Conservation (phyloP, 1,284 basidiomycete genomes). For the Pholiota adiposa region DNA sequence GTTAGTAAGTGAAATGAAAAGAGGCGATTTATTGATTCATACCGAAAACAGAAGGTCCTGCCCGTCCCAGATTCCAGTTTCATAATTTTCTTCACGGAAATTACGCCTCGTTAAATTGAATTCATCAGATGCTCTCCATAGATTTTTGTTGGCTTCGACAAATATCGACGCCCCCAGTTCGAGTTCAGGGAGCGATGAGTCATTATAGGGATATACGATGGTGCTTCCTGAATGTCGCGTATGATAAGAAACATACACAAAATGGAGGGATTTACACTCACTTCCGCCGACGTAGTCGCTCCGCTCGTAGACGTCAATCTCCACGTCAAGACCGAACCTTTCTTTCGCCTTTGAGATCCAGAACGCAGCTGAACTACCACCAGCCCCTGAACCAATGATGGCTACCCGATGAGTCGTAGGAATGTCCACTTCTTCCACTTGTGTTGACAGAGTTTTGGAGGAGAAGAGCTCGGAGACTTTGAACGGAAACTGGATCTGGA, state of each 20-base stretch:
- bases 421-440: conserved; percentile 22
- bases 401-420: conserved; percentile 58
- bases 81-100: conserved; percentile 56
- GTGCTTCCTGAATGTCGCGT: conserved; percentile 62
- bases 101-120: conserved; percentile 72
- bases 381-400: conserved; percentile 89
- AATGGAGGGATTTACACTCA: conserved; percentile 46
- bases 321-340: conserved; percentile 65
- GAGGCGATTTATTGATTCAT: conserved; percentile 26
- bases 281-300: conserved; percentile 81
- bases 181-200: conserved; percentile 63
- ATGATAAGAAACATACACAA: conserved; percentile 10
- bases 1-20: conserved; percentile 1
- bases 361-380: conserved; percentile 85
- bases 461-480: conserved; percentile 50
- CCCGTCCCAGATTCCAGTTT: conserved; percentile 86
- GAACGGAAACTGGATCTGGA: conserved; percentile 66
- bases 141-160: conserved; percentile 80
- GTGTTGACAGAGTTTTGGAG: conserved; percentile 23
- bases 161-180: conserved; percentile 93
- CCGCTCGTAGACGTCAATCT: conserved; percentile 85
- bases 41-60: conserved; percentile 70
- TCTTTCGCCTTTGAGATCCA: conserved; percentile 82
- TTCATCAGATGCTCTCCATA: conserved; percentile 79
- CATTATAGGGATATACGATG: conserved; percentile 76